Conservation (phyloP, 2,329 filamentous ascomycete genomes). For the Coniochaeta hoffmannii region DNA sequence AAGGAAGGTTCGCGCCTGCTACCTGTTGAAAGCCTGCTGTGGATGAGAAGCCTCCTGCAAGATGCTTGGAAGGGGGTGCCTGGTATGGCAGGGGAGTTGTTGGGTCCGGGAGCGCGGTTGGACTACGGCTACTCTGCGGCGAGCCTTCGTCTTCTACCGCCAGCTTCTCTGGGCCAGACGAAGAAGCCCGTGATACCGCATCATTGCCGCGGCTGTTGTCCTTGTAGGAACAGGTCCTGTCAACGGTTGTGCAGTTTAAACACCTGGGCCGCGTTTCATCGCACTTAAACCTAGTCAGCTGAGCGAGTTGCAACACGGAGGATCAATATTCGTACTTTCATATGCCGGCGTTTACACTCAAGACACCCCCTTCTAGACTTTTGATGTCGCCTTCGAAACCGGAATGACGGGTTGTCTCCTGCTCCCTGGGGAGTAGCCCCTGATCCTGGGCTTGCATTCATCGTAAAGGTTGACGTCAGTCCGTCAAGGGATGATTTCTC, state of each 20-base stretch:
- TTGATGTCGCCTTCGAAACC: slow-evolving; percentile 11
- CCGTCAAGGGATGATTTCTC: too few species aligned
- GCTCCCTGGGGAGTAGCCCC: background rate
- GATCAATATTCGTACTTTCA: slow-evolving; percentile 15
- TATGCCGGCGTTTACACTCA: slow-evolving; percentile 24
- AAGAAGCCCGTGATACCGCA: slow-evolving; percentile 3
- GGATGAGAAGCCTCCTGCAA: slow-evolving; percentile 4
- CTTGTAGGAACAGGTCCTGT: slow-evolving; percentile 18
- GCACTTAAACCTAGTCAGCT: slow-evolving; percentile 15
- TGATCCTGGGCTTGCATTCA: background rate
- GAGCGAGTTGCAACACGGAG: background rate
- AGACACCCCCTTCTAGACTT: slow-evolving; percentile 23
- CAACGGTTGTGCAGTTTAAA: slow-evolving; percentile 20
- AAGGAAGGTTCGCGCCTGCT: too few species aligned
- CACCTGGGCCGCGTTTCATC: slow-evolving; percentile 23
- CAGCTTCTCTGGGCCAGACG: slow-evolving; percentile 1
- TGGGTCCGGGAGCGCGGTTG: background rate
- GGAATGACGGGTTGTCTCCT: background rate
- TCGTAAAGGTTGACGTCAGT: too few species aligned
- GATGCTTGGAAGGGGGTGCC: background rate
- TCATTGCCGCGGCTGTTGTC: background rate
- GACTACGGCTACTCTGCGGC: background rate
- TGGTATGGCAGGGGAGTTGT: background rate
- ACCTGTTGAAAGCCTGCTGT: too few species aligned
- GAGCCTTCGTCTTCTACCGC: background rate